These are phyloP conservation scores for Hypoxylon perforatum DNA, from an alignment of 495 filamentous ascomycete species.

Conservation along the genomic window DNA sequence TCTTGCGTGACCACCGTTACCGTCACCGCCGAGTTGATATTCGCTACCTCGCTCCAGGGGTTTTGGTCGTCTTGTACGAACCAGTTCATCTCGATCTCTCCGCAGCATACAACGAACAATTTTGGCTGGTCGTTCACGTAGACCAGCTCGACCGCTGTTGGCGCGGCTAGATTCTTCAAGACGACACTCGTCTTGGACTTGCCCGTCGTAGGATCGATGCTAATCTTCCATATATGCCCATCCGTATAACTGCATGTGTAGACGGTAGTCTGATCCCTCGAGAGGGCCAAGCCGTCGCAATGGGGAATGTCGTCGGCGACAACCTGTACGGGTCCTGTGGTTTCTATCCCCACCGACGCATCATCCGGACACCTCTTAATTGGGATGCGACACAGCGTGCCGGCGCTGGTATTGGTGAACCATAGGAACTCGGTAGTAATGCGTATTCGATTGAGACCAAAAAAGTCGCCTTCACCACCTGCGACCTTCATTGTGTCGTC, in stretches of 20 bases:
- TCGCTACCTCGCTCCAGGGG: slow-evolving; percentile 42
- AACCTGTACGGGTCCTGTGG: slow-evolving; percentile 35
- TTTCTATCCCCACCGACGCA: slow-evolving; percentile 34
- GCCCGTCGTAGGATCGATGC: slow-evolving; percentile 39
- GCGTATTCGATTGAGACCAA: slow-evolving; percentile 43
- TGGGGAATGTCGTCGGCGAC: slow-evolving; percentile 37
- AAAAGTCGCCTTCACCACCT: slow-evolving; percentile 31
- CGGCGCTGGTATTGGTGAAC: slow-evolving; percentile 46
- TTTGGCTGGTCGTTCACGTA: slow-evolving; percentile 35
- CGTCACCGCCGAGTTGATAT: slow-evolving; percentile 40
- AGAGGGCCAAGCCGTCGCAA: slow-evolving; percentile 42
- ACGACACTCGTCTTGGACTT: slow-evolving; percentile 28
- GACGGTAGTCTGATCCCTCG: slow-evolving; percentile 35
- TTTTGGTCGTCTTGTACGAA: slow-evolving; percentile 37
- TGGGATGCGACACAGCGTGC: slow-evolving; percentile 42
- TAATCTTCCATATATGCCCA: slow-evolving; percentile 39
- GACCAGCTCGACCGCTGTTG: slow-evolving; percentile 42
- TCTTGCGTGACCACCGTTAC: slow-evolving; percentile 38
- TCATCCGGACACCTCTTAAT: slow-evolving; percentile 33
- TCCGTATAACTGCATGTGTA: slow-evolving; percentile 47
- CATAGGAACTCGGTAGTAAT: slow-evolving; percentile 38
- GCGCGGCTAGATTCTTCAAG: slow-evolving; percentile 39
- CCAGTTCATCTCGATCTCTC: slow-evolving; percentile 45
- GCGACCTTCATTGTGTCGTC: slow-evolving; percentile 41
- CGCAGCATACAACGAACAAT: slow-evolving; percentile 45